Percentiles rank a stretch among this genome's conserved stretches.
Conservation (phyloP, 352 stramenopile genomes). For the Pythium aristosporum region DNA sequence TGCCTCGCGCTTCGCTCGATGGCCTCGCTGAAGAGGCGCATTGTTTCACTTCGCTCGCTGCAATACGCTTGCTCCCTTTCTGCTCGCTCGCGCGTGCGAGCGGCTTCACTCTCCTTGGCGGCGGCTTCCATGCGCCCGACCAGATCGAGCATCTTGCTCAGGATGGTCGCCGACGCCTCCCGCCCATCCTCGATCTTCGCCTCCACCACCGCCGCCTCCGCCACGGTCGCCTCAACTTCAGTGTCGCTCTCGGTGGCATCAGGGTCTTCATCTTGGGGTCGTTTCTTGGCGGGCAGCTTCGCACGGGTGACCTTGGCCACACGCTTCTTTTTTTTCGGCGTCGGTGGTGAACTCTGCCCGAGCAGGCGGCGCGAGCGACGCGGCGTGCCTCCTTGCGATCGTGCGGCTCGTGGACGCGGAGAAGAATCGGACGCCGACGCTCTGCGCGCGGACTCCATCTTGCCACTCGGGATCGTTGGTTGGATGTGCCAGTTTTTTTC, state of each 20-base stretch:
- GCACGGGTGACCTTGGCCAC: not conserved
- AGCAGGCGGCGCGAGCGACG: not conserved
- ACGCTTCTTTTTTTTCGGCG: not conserved
- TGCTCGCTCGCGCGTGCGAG: not conserved
- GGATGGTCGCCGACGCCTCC: not conserved
- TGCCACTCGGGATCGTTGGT: not conserved
- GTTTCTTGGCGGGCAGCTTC: not conserved
- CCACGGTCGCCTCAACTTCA: not conserved
- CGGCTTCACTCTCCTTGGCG: not conserved
- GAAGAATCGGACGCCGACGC: no score
- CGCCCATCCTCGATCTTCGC: not conserved
- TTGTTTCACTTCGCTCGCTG: not conserved
- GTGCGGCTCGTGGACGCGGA: not conserved
- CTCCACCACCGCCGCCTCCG: not conserved
- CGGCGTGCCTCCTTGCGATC: not conserved
- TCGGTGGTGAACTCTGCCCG: not conserved
- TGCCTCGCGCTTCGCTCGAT: not conserved
- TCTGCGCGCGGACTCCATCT: not conserved
- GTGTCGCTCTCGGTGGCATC: constrained; percentile 1
- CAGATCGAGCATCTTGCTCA: not conserved
- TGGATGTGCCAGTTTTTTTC: not conserved
- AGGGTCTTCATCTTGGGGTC: not conserved
- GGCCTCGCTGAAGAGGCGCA: not conserved
- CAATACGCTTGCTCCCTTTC: not conserved
- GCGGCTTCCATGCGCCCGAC: not conserved